Evolutionary conservation across 2,329 filamentous ascomycete genomes (phyloP), one percentile per base, ranked within the genome.

Genomic region (Ceratocystis cubensis): DNA sequence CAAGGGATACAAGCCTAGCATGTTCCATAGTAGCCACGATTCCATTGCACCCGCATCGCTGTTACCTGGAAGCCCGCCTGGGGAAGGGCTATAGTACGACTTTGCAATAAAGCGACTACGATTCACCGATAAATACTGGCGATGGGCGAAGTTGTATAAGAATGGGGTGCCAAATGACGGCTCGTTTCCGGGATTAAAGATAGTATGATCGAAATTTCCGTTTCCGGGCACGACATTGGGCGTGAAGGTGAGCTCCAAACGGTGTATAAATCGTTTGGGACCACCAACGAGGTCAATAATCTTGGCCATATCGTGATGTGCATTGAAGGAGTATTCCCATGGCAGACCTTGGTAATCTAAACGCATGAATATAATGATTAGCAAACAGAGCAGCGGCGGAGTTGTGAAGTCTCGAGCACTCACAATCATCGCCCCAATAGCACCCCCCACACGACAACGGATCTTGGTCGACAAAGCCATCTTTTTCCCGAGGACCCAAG

Each of bases 11-110:
- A 88, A 75, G 1, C 86, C 86, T 46, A 88, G 79, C 80, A 87
- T 87, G 69, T 82, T 83, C 83, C 86, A 89, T 7, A 88, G 74
- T 2, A 87, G 74, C 82, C 85, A 88, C 6, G 81, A 84, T 72
- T 89, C 85, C 86, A 89, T 88, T 15, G 87, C 84, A 5, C 87
- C 87, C 1, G 85, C 85, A 72, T 89, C 87, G 57, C 81, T 84
- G 73, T 89, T 89, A 0, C 87, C 87, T 0, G 87, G 87, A 0
- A 89, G 76, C 0, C 87, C 87, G 6, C 71, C 72, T 0, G 78
- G 76, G 0, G 80, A 80, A 1, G 81, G 77, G 62, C 76, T 77
- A 74, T 88, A 88, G 74, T 82, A 84, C 15, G 76, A 74, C 69
- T 84, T 82, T 37, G 85, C 85, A 59, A 86, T 77, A 65, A 76